Percentiles rank a stretch among this genome's conserved stretches.
Evolutionary conservation across 208 protist species (phyloP).

Genomic region (Crithidia bombi): DNA sequence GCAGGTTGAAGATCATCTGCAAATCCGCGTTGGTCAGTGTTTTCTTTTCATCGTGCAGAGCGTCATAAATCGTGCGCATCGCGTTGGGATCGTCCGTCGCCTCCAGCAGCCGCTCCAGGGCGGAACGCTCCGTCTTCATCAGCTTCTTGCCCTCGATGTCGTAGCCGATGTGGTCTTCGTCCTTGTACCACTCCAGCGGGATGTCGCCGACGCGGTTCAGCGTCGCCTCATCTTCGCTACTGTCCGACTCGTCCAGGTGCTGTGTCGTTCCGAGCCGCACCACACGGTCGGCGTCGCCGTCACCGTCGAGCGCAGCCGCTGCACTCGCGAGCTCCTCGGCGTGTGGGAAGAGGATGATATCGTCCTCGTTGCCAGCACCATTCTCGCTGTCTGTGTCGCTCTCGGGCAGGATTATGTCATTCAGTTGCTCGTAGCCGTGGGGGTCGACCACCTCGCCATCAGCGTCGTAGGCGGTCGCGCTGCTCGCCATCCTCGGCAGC

Average conservation of each 20-base stretch:
- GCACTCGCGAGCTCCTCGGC: constrained; percentile 59
- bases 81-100: constrained; percentile 92
- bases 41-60: constrained; percentile 90
- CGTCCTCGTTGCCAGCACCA: constrained; percentile 32
- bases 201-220: constrained; percentile 94
- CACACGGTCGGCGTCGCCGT: constrained; percentile 29
- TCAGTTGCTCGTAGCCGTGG: constrained; percentile 41
- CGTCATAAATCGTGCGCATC: constrained; percentile 92
- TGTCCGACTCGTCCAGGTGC: constrained; percentile 85
- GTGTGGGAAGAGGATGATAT: constrained; percentile 84
- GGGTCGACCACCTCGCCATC: constrained; percentile 18
- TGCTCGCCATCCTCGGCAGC: not conserved
- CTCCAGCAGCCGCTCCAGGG: constrained; percentile 91
- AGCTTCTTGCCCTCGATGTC: constrained; percentile 92
- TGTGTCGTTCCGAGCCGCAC: constrained; percentile 79
- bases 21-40: constrained; percentile 90
- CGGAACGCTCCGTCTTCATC: constrained; percentile 85
- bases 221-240: constrained; percentile 89
- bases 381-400: constrained; percentile 39
- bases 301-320: not conserved
- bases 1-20: constrained; percentile 93
- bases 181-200: constrained; percentile 95
- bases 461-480: constrained; percentile 5
- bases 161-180: constrained; percentile 93
- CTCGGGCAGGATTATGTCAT: constrained; percentile 85